Conservation (phyloP, 2,329 filamentous ascomycete species). For the Claviceps arundinis region DNA sequence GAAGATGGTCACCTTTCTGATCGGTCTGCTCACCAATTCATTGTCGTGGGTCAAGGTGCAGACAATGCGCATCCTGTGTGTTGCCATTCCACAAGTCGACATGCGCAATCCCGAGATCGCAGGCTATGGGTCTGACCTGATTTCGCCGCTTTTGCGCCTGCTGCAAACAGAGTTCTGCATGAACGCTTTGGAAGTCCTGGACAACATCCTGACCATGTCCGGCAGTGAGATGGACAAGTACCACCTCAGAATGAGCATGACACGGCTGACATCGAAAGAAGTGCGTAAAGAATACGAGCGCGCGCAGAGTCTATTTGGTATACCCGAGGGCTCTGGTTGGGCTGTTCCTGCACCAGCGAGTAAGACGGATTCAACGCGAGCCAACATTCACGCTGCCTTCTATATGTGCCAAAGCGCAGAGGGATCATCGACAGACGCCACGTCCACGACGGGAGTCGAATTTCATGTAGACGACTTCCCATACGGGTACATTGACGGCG, state of each 20-base stretch:
- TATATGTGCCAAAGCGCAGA: constrained; percentile 74
- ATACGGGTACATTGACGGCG: constrained; percentile 63
- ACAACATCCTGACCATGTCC: constrained; percentile 90
- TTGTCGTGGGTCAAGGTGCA: constrained; percentile 83
- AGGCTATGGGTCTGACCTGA: constrained; percentile 82
- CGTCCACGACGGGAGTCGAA: constrained; percentile 73
- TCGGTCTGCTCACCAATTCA: constrained; percentile 82
- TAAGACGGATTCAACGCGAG: constrained; percentile 72
- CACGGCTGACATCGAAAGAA: constrained; percentile 68
- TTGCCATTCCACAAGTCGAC: constrained; percentile 78
- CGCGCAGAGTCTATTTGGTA: constrained; percentile 89
- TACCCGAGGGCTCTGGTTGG: constrained; percentile 92
- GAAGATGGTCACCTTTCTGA: constrained; percentile 73
- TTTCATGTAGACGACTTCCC: constrained; percentile 85
- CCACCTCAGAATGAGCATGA: constrained; percentile 97
- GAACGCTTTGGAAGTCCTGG: constrained; percentile 79
- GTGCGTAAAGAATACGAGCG: constrained; percentile 90
- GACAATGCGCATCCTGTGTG: constrained; percentile 79
- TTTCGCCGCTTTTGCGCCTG: constrained; percentile 79
- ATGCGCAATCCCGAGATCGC: constrained; percentile 87
- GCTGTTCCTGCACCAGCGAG: constrained; percentile 86
- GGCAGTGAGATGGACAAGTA: constrained; percentile 87
- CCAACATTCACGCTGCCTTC: constrained; percentile 91
- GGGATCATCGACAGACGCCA: constrained; percentile 42
- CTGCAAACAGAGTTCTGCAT: constrained; percentile 90